Evolutionary conservation across 176 grass and related monocot species (phyloP), one percentile per base, ranked within the genome.

Genomic region (Zoysia japonica): DNA sequence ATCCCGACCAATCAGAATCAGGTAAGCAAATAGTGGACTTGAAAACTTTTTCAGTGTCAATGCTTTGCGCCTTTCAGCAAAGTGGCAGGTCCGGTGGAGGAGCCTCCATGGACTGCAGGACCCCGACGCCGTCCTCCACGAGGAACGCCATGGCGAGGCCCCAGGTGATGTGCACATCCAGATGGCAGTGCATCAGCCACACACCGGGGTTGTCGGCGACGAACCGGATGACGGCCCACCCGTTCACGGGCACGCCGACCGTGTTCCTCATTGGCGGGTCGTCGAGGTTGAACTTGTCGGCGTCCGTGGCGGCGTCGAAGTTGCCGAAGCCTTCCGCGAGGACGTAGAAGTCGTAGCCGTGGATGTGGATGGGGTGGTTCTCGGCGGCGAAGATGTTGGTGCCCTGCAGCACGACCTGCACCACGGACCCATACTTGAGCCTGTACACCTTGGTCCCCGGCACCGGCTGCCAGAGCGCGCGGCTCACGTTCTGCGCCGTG

Each of bases 121-220:
- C 84, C 5, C 90, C 95, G 0, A 85, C 83, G 52, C 95, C 95
- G 36, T 98, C 77, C 19, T 94, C 81, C 54, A 94, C 95, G 19
- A 94, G 77, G 81, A 98, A 98, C 6, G 85, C 92, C 95, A 98
- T 98, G 83, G 95, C 95, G 36, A 93, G 87, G 10, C 92, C 95
- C 95, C 92, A 98, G 62, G 85, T 94, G 75, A 98, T 98, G 73
- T 98, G 95, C 45, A 86, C 92, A 36, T 97, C 94, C 11, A 92
- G 71, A 79, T 97, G 94, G 83, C 94, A 94, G 48, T 97, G 94
- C 91, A 97, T 92, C n/a, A 97, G 87, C 95, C 95, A 94, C 47
- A 94, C 89, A 47, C 92, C 94, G 0, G 94, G 94, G 66, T 97
- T 97, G 72, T 97, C 87, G 0, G 91, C 94, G 28, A 90, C 85